Base-by-base conservation (phyloP, 2,329 filamentous ascomycete species). In the Chaetomium strumarium region DNA sequence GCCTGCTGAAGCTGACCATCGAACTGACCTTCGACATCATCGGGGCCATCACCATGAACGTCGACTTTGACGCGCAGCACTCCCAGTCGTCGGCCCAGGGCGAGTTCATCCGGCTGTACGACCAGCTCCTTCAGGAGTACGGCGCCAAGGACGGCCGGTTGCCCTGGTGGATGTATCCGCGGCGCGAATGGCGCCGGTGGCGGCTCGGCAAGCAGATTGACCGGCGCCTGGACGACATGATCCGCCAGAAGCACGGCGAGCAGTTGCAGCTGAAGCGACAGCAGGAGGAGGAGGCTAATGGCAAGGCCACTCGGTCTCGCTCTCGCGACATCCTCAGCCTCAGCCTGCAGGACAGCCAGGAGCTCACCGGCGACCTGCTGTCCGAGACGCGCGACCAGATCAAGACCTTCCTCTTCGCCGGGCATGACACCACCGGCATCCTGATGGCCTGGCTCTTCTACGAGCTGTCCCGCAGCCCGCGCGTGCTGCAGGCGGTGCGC, bases 391-490 rank as follows among this genome's bases (percentile, higher is more conserved):
- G 62, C 34, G 67, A 71, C 48, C 68, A 72, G 54, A 56, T 73
- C 31, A 68, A 68, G 46, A 66, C 67, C 0, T 73, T 74, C 55
- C 58, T 72, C 12, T 70, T 74, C 37, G 70, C 69, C 2, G 70
- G 71, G 3, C 71, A 73, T 41, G 70, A 73, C 55, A 72, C 71
- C 3, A 71, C 70, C 1, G 67, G 65, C 34, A 68, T 66, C 53
- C 59, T 67, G 1, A 58, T 73, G 1, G 61, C 67, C 10, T 73
- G 68, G 67, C 57, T 62, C 1, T 63, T 69, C 19, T 71, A 72
- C 55, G 64, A 71, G 50, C 63, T 73, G 0, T 64, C 65, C 4
- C 63, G 63, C 3, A 63, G 64, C 0, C 68, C 71, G 0, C 52
- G 53, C 1, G 65, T 60, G 0, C 59, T 66, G 14, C 46, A 53